phyloP scores from a whole-genome alignment of 805 yeast species.

The Candida coquimbonensis region DNA sequence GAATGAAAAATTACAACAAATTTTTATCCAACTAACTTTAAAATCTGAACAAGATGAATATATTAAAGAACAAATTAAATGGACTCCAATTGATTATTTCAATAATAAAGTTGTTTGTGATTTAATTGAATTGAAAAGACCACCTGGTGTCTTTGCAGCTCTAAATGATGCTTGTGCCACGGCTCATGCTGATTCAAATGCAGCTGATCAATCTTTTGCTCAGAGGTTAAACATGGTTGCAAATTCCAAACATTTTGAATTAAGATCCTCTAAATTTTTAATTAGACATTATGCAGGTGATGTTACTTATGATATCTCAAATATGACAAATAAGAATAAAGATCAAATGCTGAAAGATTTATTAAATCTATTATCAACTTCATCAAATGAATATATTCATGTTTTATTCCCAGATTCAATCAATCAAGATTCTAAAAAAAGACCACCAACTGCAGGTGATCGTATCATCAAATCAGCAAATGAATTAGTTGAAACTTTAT shows the following conservation, averaged over 20 bases:
- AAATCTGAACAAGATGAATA: conserved; percentile 98
- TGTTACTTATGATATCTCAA: conserved; percentile 81
- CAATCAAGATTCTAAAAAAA: conserved; percentile 61
- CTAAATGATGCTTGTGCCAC: conserved; percentile 96
- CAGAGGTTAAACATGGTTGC: conserved; percentile 84
- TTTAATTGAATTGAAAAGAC: conserved; percentile 85
- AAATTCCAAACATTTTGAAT: conserved; percentile 79
- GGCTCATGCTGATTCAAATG: conserved; percentile 94
- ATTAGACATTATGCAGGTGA: conserved; percentile 98
- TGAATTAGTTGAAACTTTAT: conserved; percentile 77
- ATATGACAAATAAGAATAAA: conserved; percentile 95
- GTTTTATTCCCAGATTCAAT: conserved; percentile 58
- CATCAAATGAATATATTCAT: conserved; percentile 57
- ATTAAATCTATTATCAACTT: conserved; percentile 67
- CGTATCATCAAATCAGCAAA: conserved; percentile 91
- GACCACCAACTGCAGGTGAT: conserved; percentile 96
- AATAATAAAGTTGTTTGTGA: conserved; percentile 96
- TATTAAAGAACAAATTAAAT: conserved; percentile 86
- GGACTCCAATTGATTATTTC: conserved; percentile 97
- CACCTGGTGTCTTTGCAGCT: conserved; percentile 95
- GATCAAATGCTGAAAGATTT: conserved; percentile 88
- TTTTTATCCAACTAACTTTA: conserved; percentile 89
- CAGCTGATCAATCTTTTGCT: conserved; percentile 94
- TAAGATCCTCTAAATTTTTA: conserved; percentile 79
- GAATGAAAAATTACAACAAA: conserved; percentile 92